Evolutionary conservation across 441 rosid species (phyloP).

Genomic region (Syzygium malaccense): DNA sequence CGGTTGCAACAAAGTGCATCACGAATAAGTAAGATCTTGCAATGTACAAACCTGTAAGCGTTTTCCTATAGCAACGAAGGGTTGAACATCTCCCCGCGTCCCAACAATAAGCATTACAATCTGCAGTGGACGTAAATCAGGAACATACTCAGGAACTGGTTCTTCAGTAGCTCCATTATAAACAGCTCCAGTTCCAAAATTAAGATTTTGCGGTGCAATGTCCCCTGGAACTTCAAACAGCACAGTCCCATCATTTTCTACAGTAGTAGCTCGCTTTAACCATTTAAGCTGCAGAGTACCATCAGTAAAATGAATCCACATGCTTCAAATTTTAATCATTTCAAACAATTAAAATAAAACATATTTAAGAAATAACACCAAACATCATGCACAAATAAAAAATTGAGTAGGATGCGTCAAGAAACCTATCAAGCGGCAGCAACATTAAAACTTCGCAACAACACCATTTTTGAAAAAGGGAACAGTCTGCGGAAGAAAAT

Average conservation of each 20-base stretch:
- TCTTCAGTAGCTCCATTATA: conserved; percentile 17
- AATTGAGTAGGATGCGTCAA: neutral
- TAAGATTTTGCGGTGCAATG: conserved; percentile 19
- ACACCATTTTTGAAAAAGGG: neutral
- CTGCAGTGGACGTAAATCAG: conserved; percentile 32
- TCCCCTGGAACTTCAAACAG: conserved; percentile 41
- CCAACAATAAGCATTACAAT: conserved; percentile 57
- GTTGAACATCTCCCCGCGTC: conserved; percentile 54
- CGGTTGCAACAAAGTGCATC: neutral
- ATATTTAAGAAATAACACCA: neutral
- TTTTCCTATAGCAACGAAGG: conserved; percentile 51
- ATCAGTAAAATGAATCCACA: neutral
- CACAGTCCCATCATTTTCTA: conserved; percentile 43
- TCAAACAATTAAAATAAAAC: neutral
- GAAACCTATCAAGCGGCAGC: neutral
- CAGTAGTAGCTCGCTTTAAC: conserved; percentile 24
- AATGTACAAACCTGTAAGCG: conserved; percentile 32
- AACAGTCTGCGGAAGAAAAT: neutral
- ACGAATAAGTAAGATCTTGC: neutral
- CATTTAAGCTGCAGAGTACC: conserved; percentile 34
- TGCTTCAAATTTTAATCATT: neutral
- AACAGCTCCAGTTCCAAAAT: conserved; percentile 16
- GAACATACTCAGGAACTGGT: conserved; percentile 3
- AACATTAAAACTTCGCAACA: neutral
- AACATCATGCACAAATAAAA: neutral